Evolutionary conservation across 2,329 filamentous ascomycete genomes (phyloP).

Genomic region (Hirsutella thompsonii): DNA sequence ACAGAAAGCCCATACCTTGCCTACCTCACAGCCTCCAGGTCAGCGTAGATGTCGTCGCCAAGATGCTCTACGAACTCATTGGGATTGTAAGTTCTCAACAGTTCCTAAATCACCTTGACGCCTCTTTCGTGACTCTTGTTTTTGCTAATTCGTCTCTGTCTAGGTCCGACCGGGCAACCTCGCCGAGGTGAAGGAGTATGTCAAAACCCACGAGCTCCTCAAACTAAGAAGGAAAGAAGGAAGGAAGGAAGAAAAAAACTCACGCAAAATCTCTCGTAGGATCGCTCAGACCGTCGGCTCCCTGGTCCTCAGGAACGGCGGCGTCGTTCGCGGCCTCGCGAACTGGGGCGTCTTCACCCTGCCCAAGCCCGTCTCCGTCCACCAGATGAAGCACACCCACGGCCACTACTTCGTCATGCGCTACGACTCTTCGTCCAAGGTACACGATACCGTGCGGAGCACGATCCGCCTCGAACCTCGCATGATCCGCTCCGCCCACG

Average conservation of each 20-base stretch:
- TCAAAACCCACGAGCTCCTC: conserved; percentile 7
- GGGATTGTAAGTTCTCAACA: conserved; percentile 61
- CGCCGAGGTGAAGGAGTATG: conserved; percentile 88
- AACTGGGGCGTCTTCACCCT: conserved; percentile 95
- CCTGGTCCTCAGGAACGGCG: conserved; percentile 68
- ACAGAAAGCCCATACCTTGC: background rate
- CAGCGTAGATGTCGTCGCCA: conserved; percentile 21
- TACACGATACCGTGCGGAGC: conserved; percentile 62
- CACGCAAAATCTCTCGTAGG: conserved; percentile 29
- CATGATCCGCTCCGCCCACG: conserved; percentile 75
- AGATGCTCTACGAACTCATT: conserved; percentile 96
- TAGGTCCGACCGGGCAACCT: conserved; percentile 89
- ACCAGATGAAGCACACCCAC: conserved; percentile 70
- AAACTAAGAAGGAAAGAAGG: conserved; percentile 6
- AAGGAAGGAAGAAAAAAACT: no score
- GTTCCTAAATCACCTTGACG: background rate
- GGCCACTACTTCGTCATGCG: conserved; percentile 98
- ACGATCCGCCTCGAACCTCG: conserved; percentile 78
- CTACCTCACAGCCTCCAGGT: background rate
- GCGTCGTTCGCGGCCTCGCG: conserved; percentile 80
- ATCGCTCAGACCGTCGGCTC: conserved; percentile 78
- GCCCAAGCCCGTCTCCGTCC: conserved; percentile 63
- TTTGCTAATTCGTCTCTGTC: background rate
- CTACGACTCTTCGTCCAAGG: conserved; percentile 65
- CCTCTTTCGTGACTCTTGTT: background rate